Evolutionary conservation across 139 green algal species (phyloP).

Genomic region (Closterium sp.): DNA sequence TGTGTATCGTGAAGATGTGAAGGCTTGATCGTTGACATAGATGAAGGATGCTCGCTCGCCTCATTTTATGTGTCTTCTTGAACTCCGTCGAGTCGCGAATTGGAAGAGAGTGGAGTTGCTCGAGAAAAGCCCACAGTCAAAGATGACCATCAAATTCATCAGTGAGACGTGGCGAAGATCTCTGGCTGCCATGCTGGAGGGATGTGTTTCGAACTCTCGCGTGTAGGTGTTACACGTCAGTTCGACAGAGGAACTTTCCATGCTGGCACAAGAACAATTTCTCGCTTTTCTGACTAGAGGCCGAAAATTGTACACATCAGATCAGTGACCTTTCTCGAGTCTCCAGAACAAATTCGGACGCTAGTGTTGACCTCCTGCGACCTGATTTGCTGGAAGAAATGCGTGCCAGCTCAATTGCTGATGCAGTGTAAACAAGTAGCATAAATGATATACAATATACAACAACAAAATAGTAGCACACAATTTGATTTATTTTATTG

Average conservation of each 20-base stretch:
- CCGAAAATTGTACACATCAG: background rate
- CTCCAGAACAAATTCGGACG: background rate
- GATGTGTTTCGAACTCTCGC: background rate
- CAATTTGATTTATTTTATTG: no score
- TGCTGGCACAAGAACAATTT: background rate
- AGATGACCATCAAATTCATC: background rate
- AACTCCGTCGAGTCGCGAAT: no score
- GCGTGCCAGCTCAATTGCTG: background rate
- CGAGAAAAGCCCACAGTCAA: background rate
- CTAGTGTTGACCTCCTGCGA: background rate
- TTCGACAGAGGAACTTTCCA: background rate
- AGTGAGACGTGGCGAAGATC: background rate
- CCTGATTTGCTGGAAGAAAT: background rate
- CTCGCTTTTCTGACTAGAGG: background rate
- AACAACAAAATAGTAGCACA: background rate
- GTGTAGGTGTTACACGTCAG: background rate
- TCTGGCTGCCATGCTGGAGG: background rate
- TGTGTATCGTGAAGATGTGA: no score
- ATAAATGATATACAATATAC: background rate
- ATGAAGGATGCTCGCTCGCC: no score
- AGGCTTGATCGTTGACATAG: no score
- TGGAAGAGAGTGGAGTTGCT: background rate
- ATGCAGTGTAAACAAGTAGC: background rate
- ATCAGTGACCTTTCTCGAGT: background rate
- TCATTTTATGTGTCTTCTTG: no score